Base-by-base conservation (phyloP, 2,329 filamentous ascomycete genomes). In the Coccinonectria pachysandricola region DNA sequence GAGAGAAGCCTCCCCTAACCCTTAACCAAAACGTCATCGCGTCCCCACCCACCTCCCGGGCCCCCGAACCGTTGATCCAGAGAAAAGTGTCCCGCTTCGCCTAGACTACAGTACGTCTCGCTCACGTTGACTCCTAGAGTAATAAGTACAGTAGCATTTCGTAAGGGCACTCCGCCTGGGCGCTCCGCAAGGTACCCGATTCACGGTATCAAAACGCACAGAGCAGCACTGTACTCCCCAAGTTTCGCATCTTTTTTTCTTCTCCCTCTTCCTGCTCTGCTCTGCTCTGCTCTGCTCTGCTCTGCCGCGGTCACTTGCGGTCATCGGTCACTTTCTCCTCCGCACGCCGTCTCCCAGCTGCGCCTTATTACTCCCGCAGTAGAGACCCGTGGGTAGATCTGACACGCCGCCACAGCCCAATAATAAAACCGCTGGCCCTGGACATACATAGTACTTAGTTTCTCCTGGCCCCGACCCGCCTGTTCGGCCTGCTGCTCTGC, bases 381-480 rank as follows among this genome's bases (percentile, higher is more conserved):
- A 41, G 40, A 42, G 39, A 36, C 37, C 41, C 35, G 38, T 45
- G 33, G n/a, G 34, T 30, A 43, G 41, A 46, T 46, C 43, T 46
- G 43, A 46, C 43, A 46, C 43, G 43, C 37, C 37, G 43, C 40
- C 36, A 42, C 43, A 37, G 35, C 28, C 36, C 30, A 21, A 18
- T 7, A 12, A 19, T 11, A 14, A 18, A 11, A 19, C 20, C 13
- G n/a, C 12, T n/a, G 15, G 15, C 19, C 24, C n/a, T 13, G 14
- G 19, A 23, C 31, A 30, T 34, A 34, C 31, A 34, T 34, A 34
- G 32, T 32, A 32, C 26, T 31, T 31, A 31, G 27, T 18, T 27
- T 25, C 19, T 24, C 26, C n/a, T n/a, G 23, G 30, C 30, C 24
- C 19, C 24, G 30, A 32, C 30, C 32, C 30, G 30, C 33, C 24